Conservation (phyloP, 2,329 filamentous ascomycete genomes). For the Tolypocladium cylindrosporum region DNA sequence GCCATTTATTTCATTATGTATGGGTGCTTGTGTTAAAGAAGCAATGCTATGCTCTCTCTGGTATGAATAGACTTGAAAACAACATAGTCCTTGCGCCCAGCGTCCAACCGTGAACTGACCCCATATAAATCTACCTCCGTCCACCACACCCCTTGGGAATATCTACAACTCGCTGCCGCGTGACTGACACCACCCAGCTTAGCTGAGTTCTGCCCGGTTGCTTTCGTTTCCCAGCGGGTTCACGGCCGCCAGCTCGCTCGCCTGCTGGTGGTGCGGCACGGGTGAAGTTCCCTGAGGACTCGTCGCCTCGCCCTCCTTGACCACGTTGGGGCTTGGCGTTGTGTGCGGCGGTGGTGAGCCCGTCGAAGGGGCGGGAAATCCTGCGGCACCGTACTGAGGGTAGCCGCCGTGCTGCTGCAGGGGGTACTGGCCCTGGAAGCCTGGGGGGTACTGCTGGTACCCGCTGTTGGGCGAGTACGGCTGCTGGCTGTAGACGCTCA, state of each 20-base stretch:
- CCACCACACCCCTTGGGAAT: not conserved
- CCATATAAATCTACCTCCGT: not conserved
- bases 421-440: constrained; percentile 6
- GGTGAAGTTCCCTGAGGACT: constrained; percentile 1
- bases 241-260: constrained; percentile 17
- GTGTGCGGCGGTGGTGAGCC: constrained; percentile 17
- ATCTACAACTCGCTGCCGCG: not conserved
- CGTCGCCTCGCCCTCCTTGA: constrained; percentile 3
- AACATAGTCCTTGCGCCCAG: not conserved
- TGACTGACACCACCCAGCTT: not conserved
- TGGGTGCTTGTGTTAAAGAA: not conserved
- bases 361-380: constrained; percentile 6
- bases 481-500: constrained; percentile 9
- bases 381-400: constrained; percentile 1
- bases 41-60: not conserved
- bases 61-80: not conserved
- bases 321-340: constrained; percentile 19
- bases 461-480: constrained; percentile 8
- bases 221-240: constrained; percentile 18
- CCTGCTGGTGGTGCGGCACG: constrained; percentile 6
- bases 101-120: not conserved
- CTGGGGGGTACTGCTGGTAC: constrained; percentile 2
- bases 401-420: constrained; percentile 9
- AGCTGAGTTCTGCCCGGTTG: constrained; percentile 21
- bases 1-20: not conserved